phyloP scores from a whole-genome alignment of 176 grass and related monocot genomes.

The Chloris gayana region DNA sequence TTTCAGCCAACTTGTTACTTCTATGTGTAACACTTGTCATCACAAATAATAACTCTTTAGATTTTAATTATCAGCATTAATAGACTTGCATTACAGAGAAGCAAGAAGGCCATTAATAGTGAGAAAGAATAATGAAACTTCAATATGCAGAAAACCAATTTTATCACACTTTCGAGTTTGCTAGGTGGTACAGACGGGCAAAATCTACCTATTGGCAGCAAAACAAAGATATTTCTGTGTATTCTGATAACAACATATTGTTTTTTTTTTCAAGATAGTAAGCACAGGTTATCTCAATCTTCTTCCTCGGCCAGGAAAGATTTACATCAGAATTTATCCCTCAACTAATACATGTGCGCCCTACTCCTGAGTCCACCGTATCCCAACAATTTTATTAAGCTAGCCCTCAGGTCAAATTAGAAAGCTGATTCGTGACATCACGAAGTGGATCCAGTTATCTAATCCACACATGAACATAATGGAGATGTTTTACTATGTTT shows the following conservation, averaged over 20 bases:
- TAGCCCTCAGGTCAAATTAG: neutral
- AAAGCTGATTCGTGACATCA: neutral
- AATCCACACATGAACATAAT: neutral
- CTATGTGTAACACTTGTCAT: no score
- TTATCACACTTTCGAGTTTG: conserved; percentile 13
- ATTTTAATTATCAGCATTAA: no score
- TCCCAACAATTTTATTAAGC: neutral
- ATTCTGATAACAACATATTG: neutral
- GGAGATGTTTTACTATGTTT: no score
- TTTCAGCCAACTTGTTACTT: no score
- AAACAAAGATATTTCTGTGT: neutral
- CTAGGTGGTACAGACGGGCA: neutral
- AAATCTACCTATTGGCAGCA: neutral
- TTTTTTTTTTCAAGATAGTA: neutral
- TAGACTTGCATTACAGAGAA: neutral
- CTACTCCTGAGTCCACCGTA: neutral
- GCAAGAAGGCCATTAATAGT: neutral
- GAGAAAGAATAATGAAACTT: neutral
- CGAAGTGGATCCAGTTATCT: neutral
- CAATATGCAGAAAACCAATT: neutral
- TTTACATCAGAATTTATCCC: neutral
- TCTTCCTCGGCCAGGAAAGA: neutral
- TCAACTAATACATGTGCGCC: neutral
- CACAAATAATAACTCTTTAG: neutral
- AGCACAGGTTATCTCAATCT: neutral